Evolutionary conservation across 768 basidiomycete genomes (phyloP).

Genomic region (Pleurotus tuber-regium): DNA sequence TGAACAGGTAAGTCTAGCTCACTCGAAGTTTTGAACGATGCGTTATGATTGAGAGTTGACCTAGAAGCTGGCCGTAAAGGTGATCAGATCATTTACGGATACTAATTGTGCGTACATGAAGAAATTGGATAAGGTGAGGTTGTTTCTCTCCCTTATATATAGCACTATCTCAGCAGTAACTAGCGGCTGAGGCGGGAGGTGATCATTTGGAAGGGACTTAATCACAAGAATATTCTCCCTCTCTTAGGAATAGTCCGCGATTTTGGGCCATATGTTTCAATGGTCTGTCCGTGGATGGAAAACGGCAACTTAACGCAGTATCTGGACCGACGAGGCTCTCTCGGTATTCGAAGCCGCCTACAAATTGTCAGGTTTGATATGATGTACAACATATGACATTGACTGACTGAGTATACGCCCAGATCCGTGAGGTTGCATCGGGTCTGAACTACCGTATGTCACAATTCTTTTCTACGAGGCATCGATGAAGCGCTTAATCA

Average conservation of each 20-base stretch:
- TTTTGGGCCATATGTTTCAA: constrained; percentile 27
- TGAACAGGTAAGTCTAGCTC: too few relatives aligned
- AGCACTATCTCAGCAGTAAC: neutral
- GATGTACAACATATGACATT: neutral
- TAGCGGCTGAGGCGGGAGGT: constrained; percentile 29
- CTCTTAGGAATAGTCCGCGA: constrained; percentile 22
- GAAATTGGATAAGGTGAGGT: constrained; percentile 10
- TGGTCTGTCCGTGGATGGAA: constrained; percentile 31
- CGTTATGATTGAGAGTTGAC: neutral
- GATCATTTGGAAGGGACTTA: constrained; percentile 24
- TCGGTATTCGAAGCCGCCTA: neutral
- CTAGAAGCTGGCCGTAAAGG: constrained; percentile 12
- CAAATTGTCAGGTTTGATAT: constrained; percentile 6
- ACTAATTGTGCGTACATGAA: neutral
- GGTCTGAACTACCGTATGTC: constrained; percentile 2
- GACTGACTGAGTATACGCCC: neutral
- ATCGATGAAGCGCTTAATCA: too few relatives aligned
- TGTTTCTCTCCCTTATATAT: too few relatives aligned
- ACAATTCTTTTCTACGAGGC: neutral
- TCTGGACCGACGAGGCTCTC: constrained; percentile 11
- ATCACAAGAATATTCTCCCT: constrained; percentile 30
- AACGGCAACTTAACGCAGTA: constrained; percentile 24
- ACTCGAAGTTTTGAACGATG: too few relatives aligned
- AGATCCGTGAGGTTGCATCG: constrained; percentile 2
- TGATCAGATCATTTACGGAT: constrained; percentile 8